These are phyloP conservation scores for Pseudogymnoascus sp. DNA, from an alignment of 2,329 filamentous ascomycete genomes.

Conservation along the genomic window DNA sequence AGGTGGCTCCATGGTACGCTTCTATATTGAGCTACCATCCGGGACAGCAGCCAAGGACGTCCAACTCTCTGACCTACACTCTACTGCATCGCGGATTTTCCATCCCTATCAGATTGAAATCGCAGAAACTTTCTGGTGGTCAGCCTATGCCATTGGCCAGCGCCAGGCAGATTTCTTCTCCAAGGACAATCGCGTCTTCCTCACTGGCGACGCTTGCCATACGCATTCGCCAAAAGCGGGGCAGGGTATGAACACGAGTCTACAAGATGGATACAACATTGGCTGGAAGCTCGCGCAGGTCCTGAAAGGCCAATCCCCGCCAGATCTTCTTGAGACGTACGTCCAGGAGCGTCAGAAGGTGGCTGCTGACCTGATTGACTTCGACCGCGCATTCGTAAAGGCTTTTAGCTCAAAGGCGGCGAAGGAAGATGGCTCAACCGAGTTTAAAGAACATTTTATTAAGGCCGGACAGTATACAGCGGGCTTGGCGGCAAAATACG, in stretches of 20 bases:
- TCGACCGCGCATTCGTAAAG: conserved; percentile 47
- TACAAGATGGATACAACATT: conserved; percentile 55
- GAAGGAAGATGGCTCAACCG: conserved; percentile 24
- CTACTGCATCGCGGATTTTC: conserved; percentile 35
- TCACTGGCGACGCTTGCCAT: conserved; percentile 50
- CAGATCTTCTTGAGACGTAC: conserved; percentile 43
- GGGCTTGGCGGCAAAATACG: conserved; percentile 49
- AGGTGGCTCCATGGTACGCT: conserved; percentile 46
- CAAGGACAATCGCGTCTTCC: conserved; percentile 43
- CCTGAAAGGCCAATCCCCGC: conserved; percentile 35
- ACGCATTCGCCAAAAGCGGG: conserved; percentile 57
- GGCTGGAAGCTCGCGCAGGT: conserved; percentile 51
- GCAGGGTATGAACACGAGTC: conserved; percentile 48
- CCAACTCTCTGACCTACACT: conserved; percentile 45
- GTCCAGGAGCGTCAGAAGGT: conserved; percentile 44
- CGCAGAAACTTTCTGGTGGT: conserved; percentile 42
- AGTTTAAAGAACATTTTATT: conserved; percentile 48
- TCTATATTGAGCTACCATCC: conserved; percentile 52
- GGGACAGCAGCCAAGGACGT: conserved; percentile 47
- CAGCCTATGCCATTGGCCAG: conserved; percentile 49
- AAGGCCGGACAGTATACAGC: conserved; percentile 52
- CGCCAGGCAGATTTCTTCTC: conserved; percentile 52
- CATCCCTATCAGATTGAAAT: conserved; percentile 20
- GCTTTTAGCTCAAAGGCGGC: conserved; percentile 40
- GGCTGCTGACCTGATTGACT: conserved; percentile 51